These are phyloP conservation scores for Cryoendolithus antarcticus DNA, from an alignment of 2,329 filamentous ascomycete genomes.

Conservation along the genomic window DNA sequence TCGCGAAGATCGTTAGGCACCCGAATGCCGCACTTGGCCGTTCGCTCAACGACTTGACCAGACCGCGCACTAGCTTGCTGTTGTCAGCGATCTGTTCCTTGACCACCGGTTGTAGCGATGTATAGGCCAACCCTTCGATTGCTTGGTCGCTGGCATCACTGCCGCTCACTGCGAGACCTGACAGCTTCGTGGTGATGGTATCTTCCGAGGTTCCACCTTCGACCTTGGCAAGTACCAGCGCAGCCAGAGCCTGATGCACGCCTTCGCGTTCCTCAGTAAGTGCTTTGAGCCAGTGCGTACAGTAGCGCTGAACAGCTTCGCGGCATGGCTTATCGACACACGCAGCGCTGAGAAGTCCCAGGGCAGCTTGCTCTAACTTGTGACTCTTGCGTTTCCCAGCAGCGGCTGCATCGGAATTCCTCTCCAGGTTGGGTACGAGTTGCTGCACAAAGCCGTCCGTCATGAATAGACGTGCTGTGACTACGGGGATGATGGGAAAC, in stretches of 20 bases:
- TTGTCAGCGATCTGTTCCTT: constrained; percentile 71
- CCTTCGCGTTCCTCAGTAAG: constrained; percentile 43
- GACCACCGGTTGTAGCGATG: constrained; percentile 71
- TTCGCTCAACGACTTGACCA: constrained; percentile 52
- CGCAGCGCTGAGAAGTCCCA: constrained; percentile 84
- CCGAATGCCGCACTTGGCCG: constrained; percentile 53
- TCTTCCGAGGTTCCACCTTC: constrained; percentile 16
- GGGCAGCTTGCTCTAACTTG: constrained; percentile 71
- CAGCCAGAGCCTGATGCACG: constrained; percentile 28
- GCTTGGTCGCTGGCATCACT: constrained; percentile 44
- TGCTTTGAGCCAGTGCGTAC: constrained; percentile 75
- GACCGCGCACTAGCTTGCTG: constrained; percentile 51
- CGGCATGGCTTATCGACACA: constrained; percentile 76
- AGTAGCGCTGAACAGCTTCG: constrained; percentile 73
- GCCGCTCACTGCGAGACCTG: constrained; percentile 22
- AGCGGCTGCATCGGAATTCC: constrained; percentile 32
- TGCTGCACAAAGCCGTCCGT: constrained; percentile 74
- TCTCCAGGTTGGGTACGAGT: constrained; percentile 63
- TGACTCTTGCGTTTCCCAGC: constrained; percentile 50
- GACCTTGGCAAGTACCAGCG: constrained; percentile 44
- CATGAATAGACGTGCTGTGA: constrained; percentile 68
- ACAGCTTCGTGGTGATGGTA: constrained; percentile 18
- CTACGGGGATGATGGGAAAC: constrained; percentile 71
- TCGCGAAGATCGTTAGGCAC: constrained; percentile 70
- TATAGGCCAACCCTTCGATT: constrained; percentile 85